Base-by-base conservation (phyloP, 306 rosid genomes). In the Sophora flavescens region DNA sequence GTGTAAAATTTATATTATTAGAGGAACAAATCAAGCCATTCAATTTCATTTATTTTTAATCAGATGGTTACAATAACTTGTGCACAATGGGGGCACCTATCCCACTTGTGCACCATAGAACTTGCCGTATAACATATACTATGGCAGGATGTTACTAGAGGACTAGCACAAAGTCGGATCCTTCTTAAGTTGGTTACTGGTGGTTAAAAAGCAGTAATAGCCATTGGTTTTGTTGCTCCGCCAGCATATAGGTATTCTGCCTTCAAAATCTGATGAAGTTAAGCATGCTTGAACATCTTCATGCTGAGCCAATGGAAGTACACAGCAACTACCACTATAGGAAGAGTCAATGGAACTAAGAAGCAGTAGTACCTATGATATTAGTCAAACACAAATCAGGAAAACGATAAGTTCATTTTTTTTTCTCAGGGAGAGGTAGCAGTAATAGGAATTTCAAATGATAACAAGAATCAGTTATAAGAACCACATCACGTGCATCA, bases 271-370 rank as follows among this genome's bases (percentile, higher is more conserved):
- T 59, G 74, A 42, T 8, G 10, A 33, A 58, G 63, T 86, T 82
- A 93, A 22, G 98, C 97, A 64, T 94, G 94, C 73, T 93, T 91
- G 87, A 93, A 93, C 84, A 93, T 42, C 78, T 93, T 93, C 97
- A 93, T 90, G 87, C 89, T 82, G 65, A 94, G 96, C 98, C 98
- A 90, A 76, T 88, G 96, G 61, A 88, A 90, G 79, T 91, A 94
- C 16, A 88, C 91, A 66, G 94, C 84, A 50, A 90, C 91, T 68
- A 91, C 64, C 30, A 91, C 86, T 32, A 90, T 88, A 35, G 97
- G 97, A 9, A 91, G 84, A 48, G 90, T 94, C 91, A 91, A 80
- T 14, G 98, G 98, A 88, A 90, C 88, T 65, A 94, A 82, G 86
- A 94, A 87, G 91, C 95, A 91, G 63, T 91, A 87, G 67, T 94